phyloP scores from a whole-genome alignment of 441 rosid genomes.

The Sinapis alba region DNA sequence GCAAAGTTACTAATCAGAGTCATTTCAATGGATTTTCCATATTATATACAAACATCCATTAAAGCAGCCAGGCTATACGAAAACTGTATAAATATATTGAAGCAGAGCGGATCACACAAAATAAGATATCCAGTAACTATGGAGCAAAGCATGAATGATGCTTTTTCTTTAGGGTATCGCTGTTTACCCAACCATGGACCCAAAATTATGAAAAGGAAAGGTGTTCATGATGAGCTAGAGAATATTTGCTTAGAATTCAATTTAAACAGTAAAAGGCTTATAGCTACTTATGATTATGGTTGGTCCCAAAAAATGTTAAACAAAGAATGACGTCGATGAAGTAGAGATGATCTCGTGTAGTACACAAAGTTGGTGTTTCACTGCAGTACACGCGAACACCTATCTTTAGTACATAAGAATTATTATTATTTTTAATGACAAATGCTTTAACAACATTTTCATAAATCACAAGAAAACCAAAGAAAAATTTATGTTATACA shows the following conservation, averaged over 20 bases:
- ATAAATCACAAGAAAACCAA: not conserved
- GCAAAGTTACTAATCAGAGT: too few relatives aligned
- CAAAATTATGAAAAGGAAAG: not conserved
- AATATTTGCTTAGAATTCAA: constrained; percentile 19
- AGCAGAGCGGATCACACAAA: not conserved
- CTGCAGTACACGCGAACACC: constrained; percentile 16
- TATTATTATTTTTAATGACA: not conserved
- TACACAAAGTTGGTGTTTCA: constrained; percentile 25
- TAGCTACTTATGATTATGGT: not conserved
- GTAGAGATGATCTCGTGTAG: constrained; percentile 22
- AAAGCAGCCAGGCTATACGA: not conserved
- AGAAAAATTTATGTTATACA: not conserved
- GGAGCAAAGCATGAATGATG: not conserved
- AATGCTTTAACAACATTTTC: not conserved
- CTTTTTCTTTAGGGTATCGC: not conserved
- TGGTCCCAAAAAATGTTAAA: not conserved
- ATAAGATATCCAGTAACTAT: not conserved
- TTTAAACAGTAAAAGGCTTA: not conserved
- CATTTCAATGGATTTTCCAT: too few relatives aligned
- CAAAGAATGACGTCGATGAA: not conserved
- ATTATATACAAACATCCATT: too few relatives aligned
- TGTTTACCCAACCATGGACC: not conserved
- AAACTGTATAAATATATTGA: not conserved
- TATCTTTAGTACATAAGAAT: not conserved
- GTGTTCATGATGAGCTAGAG: not conserved